A percentile compares a stretch with the other conserved stretches of the same genome.
Conservation (phyloP, 176 grass and related monocot species). For the Zea luxurians region DNA sequence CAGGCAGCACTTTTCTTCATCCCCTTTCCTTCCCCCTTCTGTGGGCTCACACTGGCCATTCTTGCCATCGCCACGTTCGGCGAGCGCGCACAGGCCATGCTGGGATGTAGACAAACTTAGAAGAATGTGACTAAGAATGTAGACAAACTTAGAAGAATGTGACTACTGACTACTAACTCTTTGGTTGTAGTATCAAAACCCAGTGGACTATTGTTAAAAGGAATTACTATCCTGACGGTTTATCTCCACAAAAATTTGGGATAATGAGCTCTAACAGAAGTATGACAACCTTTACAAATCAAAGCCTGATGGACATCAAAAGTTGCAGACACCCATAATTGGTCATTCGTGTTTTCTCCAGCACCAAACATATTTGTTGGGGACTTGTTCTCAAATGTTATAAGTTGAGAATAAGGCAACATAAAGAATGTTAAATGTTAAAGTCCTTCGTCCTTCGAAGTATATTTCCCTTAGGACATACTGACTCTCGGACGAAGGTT, state of each 20-base stretch:
- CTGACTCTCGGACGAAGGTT: no score
- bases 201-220: not conserved
- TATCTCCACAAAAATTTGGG: not conserved
- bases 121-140: not conserved
- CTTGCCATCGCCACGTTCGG: no score
- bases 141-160: not conserved
- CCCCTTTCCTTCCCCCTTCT: no score
- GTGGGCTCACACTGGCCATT: no score
- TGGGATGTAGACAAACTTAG: not conserved
- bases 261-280: not conserved
- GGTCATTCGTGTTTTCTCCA: conserved; percentile 4
- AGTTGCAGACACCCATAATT: conserved; percentile 2
- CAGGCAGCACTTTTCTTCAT: no score
- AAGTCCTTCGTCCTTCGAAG: no score
- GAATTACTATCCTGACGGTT: not conserved
- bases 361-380: not conserved
- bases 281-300: not conserved
- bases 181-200: not conserved
- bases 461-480: no score
- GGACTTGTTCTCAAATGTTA: not conserved
- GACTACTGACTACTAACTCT: not conserved
- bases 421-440: no score
- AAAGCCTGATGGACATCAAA: not conserved
- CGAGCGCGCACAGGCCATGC: no score
- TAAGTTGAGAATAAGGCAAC: not conserved